These are phyloP conservation scores for Knufia petricola DNA, from an alignment of 2,329 filamentous ascomycete species.

Conservation along the genomic window DNA sequence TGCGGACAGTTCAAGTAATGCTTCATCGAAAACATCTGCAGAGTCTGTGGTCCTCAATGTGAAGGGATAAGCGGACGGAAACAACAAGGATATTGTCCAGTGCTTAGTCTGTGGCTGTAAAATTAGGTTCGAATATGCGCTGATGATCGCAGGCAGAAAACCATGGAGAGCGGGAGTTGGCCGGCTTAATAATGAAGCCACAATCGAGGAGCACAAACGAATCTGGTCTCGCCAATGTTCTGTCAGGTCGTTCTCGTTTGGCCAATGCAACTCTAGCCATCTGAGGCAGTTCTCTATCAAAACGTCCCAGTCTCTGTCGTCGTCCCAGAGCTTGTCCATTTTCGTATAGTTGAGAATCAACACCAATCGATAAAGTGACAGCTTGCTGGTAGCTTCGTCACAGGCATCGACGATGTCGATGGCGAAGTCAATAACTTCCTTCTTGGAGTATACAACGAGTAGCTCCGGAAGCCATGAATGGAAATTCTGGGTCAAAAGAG, in stretches of 20 bases:
- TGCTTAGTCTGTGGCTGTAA: constrained; percentile 51
- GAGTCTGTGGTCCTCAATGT: constrained; percentile 57
- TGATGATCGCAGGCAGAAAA: constrained; percentile 82
- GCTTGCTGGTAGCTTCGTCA: constrained; percentile 74
- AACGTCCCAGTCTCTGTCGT: constrained; percentile 63
- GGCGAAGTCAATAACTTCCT: constrained; percentile 83
- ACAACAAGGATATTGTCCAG: constrained; percentile 68
- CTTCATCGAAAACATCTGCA: constrained; percentile 66
- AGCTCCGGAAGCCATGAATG: constrained; percentile 96
- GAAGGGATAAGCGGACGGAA: constrained; percentile 85
- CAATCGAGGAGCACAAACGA: constrained; percentile 81
- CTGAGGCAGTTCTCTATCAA: constrained; percentile 72
- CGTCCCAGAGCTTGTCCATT: constrained; percentile 63
- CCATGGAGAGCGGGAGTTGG: constrained; percentile 74
- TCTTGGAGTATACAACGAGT: constrained; percentile 60
- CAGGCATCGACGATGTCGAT: constrained; percentile 93
- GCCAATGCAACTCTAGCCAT: constrained; percentile 94
- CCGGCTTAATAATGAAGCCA: constrained; percentile 73
- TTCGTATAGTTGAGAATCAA: constrained; percentile 86
- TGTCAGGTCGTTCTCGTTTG: constrained; percentile 59
- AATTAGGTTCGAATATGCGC: constrained; percentile 74
- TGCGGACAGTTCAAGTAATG: constrained; percentile 77
- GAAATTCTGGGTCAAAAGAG: constrained; percentile 88
- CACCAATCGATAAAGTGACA: constrained; percentile 84
- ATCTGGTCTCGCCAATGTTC: constrained; percentile 90